Evolutionary conservation across 345 rosid species (phyloP), one percentile per base, ranked within the genome.

Genomic region (Litchi chinensis): DNA sequence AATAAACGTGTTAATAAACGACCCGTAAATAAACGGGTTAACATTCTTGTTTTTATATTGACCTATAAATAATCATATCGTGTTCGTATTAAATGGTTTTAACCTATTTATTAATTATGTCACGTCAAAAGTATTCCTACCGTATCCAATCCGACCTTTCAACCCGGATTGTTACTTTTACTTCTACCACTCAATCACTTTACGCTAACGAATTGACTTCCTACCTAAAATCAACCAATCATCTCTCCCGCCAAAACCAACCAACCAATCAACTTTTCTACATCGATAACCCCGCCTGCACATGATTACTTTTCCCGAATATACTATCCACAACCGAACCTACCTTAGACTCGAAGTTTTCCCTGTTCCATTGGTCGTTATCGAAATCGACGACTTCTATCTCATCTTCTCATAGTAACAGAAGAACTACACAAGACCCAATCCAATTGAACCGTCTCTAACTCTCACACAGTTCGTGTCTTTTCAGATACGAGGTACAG

Each of bases 281-380:
- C 15, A 10, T 13, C 15, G 12, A 21, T 65, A 0, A 5, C 5
- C 22, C 8, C 68, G 21, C 2, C 5, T 32, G 5, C 78, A 65
- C 22, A 12, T 19, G 46, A 46, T 75, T 4, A 64, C 50, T 46
- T 48, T 19, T 19, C 46, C 63, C 16, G 11, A 22, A n/a, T 32
- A 65, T 65, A 11, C 69, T 8, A 50, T 7, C 41, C 28, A 39
- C 59, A 54, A 5, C 32, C 6, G 19, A 18, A 43, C 70, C 22
- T 1, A 37, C 52, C 37, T 5, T 46, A 44, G 78, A 37, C 37
- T 52, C 52, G 71, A 13, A 32, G 28, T 12, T 75, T 72, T 66
- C 21, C 65, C 78, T 52, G 72, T 76, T 76, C 22, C 43, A 76
- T 76, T 76, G 79, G 60, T 21, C 69, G 10, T 10, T 32, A 46